Percentiles rank a stretch among this genome's conserved stretches.
These are phyloP conservation scores for Pseudopithomyces chartarum DNA, from an alignment of 2,329 filamentous ascomycete species.

Conservation along the genomic window DNA sequence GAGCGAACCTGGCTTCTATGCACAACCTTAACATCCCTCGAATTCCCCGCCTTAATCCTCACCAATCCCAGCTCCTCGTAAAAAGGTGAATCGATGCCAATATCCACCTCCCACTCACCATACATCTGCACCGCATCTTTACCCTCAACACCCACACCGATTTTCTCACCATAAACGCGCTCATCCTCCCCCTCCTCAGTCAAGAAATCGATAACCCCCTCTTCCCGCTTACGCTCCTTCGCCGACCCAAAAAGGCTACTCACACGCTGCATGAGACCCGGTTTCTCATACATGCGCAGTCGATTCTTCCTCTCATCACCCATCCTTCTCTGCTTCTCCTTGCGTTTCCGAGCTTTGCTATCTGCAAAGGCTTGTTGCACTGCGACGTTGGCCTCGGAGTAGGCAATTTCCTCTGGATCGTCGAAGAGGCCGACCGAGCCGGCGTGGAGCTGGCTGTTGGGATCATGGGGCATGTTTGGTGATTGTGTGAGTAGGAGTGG, in stretches of 20 bases:
- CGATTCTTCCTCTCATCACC: not conserved
- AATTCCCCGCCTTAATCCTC: not conserved
- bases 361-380: not conserved
- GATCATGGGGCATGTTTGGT: constrained; percentile 6
- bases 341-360: not conserved
- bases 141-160: not conserved
- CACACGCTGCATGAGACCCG: not conserved
- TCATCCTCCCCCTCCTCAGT: not conserved
- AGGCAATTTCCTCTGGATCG: constrained; percentile 15
- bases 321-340: not conserved
- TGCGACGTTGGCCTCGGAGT: not conserved
- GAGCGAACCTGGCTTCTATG: not conserved
- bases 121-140: not conserved
- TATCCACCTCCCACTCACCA: not conserved
- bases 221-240: not conserved
- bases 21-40: not conserved
- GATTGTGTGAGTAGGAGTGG: not conserved
- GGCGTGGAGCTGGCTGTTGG: constrained; percentile 17
- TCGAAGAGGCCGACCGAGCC: constrained; percentile 26
- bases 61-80: constrained; percentile 5
- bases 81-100: constrained; percentile 1
- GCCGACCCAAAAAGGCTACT: not conserved
- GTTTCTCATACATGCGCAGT: not conserved
- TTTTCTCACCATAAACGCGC: not conserved
- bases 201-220: not conserved